Base-by-base conservation (phyloP, 2,329 filamentous ascomycete species). In the Trichoderma harzianum region DNA sequence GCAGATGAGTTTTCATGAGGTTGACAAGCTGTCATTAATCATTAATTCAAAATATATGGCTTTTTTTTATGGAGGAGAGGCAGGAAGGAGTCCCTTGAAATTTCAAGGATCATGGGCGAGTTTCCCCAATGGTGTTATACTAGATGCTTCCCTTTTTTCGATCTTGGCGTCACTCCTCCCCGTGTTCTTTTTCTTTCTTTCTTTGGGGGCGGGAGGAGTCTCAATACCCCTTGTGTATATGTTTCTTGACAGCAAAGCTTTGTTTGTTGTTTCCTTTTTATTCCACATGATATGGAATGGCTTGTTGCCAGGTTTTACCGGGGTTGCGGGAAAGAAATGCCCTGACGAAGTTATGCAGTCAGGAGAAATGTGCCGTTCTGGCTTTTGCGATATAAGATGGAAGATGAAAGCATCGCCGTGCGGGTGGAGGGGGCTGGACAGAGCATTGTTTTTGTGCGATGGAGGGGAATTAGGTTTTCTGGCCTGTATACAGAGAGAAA, bases 1-100 rank as follows among this genome's bases (percentile, higher is more conserved):
- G 78, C 76, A 65, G 83, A 86, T 73, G 86, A 87, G 73, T 87
- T 86, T 80, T 84, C 85, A 69, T 85, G 78, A 82, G 53, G 64
- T 73, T 43, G 4, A 72, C 53, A 55, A 71, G 64, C 28, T 43
- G 57, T 21, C 39, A 69, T 69, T 69, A 62, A 69, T 69, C 57
- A 62, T 69, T 69, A 69, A 69, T 69, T 67, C 28, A 36, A n/a
- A 62, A 51, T 47, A 18, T 3, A 51, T 21, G 28, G 57, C 30
- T 60, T 60, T 57, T 53, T n/a, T 47, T 57, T 68, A 24, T 24
- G 34, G 43, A 55, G 32, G 55, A 30, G 32, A 55, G 26, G n/a
- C 51, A 57, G 47, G 32, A 57, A n/a, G 58, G 60, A 26, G 57
- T 30, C n/a, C 36, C 24, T 24, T 57, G 43, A 47, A 11, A 30